Base-by-base conservation (phyloP, 345 rosid genomes). In the Aegle marmelos region DNA sequence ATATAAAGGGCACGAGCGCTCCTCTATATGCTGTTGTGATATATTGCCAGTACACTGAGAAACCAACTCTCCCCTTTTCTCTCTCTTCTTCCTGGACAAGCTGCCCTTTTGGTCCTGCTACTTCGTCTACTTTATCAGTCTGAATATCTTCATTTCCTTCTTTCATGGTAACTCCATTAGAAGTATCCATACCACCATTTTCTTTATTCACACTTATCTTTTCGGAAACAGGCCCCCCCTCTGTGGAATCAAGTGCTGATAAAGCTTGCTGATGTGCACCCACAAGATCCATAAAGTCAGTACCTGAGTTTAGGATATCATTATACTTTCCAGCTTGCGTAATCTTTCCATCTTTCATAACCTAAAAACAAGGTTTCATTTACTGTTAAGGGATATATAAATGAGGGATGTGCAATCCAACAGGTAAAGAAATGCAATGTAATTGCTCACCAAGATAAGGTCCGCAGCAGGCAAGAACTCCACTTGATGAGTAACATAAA, bases 51-150 rank as follows among this genome's bases (percentile, higher is more conserved):
- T 90, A 94, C 10, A 94, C 93, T 1, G 81, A 48, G 79, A 90
- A 85, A 68, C 94, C 92, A 19, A 94, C 98, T 62, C 79, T 85
- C 4, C 98, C 98, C 84, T 89, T 94, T 83, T 91, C 96, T 74
- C 97, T 89, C 80, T 94, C 98, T 62, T 94, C 98, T 82, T 91
- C 96, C 83, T 92, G 91, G 69, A 94, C 87, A 76, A 94, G 89
- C 82, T 94, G 97, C 68, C 89, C 89, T 78, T 85, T 86, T 53
- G 89, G 85, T 78, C 57, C 86, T 33, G 50, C 67, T 6, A n/a
- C 72, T 22, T 77, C 90, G 37, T 81, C 89, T 25, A 70, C 81
- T 83, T 84, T 77, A 54, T 78, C 86, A 79, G 73, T 82, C 71
- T 79, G 82, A n/a, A 37, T 68, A 59, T 75, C 72, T 75, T 74